Evolutionary conservation across 495 filamentous ascomycete species (phyloP).

Genomic region (Hypoxylon crocopeplum): DNA sequence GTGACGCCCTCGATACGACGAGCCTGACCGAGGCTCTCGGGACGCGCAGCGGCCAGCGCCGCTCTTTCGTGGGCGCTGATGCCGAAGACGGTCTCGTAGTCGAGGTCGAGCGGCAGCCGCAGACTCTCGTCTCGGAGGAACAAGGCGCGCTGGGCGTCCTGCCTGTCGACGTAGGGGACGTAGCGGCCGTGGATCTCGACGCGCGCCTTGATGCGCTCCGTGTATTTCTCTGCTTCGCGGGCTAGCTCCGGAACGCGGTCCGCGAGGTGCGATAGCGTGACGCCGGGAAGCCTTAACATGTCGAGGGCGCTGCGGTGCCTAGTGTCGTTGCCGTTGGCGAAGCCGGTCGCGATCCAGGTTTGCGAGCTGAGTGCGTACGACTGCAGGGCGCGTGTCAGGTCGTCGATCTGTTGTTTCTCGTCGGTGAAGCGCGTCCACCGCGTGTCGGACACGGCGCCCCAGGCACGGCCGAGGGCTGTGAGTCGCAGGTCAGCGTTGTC

Average conservation of each 20-base stretch:
- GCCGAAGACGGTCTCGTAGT: slow-evolving; percentile 75
- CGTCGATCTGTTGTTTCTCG: slow-evolving; percentile 66
- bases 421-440: slow-evolving; percentile 76
- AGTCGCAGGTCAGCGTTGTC: slow-evolving; percentile 94
- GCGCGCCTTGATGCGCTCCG: slow-evolving; percentile 64
- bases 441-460: slow-evolving; percentile 77
- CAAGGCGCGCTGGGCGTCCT: slow-evolving; percentile 65
- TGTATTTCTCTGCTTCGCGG: slow-evolving; percentile 55
- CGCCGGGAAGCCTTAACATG: slow-evolving; percentile 68
- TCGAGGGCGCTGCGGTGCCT: slow-evolving; percentile 73
- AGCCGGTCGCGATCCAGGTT: slow-evolving; percentile 73
- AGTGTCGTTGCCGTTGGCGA: slow-evolving; percentile 67
- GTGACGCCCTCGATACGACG: slow-evolving; percentile 83
- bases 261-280: slow-evolving; percentile 62
- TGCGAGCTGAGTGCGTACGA: slow-evolving; percentile 59
- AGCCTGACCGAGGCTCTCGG: slow-evolving; percentile 88
- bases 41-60: slow-evolving; percentile 70
- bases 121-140: slow-evolving; percentile 81
- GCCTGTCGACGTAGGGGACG: slow-evolving; percentile 79
- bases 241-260: slow-evolving; percentile 60
- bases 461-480: slow-evolving; percentile 76
- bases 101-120: slow-evolving; percentile 73
- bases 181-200: slow-evolving; percentile 83
- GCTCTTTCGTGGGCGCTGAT: slow-evolving; percentile 79
- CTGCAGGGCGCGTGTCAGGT: slow-evolving; percentile 66